Evolutionary conservation across 1,139 yeast genomes (phyloP), one percentile per base, ranked within the genome.

Genomic region (Nakaseomyces glabratus): DNA sequence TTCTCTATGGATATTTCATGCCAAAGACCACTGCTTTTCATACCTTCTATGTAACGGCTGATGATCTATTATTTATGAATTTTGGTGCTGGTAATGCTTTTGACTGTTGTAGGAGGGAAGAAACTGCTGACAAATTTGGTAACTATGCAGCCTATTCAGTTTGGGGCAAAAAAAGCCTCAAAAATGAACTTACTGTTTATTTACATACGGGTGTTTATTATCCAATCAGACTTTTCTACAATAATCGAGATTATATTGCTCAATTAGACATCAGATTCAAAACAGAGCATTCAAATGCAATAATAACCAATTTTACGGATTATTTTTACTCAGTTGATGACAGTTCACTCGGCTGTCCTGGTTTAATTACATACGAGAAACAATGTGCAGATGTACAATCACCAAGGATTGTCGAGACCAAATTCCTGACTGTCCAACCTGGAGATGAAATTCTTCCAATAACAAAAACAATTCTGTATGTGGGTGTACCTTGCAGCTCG

Each of bases 41-140:
- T 11, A 24, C 28, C 16, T 24, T 24, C 4, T 20, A 24, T n/a
- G 10, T 24, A 10, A 20, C 28, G 6, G 28, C 28, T 8, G 28
- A 24, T 24, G 28, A 24, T n/a, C 16, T 24, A 4, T 15, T 24
- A 15, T 24, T 24, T 6, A 20, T 24, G 4, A 24, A 24, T 10
- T 24, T 24, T n/a, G 28, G 28, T 24, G 18, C 28, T 7, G 28
- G 28, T 15, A 24, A 24, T 16, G 28, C 28, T 12, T 24, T 24
- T 15, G 28, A 15, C 6, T 24, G 28, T 15, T 24, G 28, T 15
- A 15, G 16, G 5, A 18, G 16, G 2, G 28, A 10, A 4, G 6
- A 4, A 13, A 24, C 28, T 24, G 28, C 14, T 10, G 19, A 14
- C 6, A 12, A 24, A 8, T 24, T 24, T 15, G 28, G 28, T 24